phyloP scores from a whole-genome alignment of 140 eudicot genomes.

The Oenanthe javanica region DNA sequence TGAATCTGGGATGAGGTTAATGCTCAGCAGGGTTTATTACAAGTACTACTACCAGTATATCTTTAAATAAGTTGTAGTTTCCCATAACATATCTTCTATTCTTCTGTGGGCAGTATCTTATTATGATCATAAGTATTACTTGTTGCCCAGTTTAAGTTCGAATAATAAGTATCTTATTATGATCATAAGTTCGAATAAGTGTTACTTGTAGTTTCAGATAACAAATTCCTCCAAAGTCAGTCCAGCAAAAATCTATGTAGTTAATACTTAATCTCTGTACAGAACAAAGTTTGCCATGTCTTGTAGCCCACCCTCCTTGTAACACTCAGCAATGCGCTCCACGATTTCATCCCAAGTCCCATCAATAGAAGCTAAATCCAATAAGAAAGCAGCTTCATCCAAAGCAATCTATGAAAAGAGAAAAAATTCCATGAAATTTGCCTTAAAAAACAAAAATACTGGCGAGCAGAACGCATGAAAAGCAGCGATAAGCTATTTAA shows the following conservation, averaged over 20 bases:
- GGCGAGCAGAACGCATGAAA: neutral
- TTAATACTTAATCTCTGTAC: slow-evolving; percentile 37
- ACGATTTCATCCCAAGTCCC: slow-evolving; percentile 75
- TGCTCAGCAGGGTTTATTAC: too few relatives aligned
- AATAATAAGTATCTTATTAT: too few relatives aligned
- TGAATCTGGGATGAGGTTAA: too few relatives aligned
- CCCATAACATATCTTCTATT: too few relatives aligned
- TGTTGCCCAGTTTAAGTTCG: neutral
- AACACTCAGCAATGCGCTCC: slow-evolving; percentile 87
- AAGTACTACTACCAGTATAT: too few relatives aligned
- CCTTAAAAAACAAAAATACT: neutral
- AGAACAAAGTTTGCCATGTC: slow-evolving; percentile 75
- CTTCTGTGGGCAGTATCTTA: neutral
- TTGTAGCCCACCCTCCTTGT: slow-evolving; percentile 57
- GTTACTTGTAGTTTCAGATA: neutral
- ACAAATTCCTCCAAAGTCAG: neutral
- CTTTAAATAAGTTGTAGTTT: too few relatives aligned
- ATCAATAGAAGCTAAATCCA: slow-evolving; percentile 86
- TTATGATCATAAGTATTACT: neutral
- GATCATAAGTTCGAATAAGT: neutral
- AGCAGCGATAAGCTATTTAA: neutral
- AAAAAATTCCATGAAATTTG: neutral
- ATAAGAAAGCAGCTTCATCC: slow-evolving; percentile 91
- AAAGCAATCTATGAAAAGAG: slow-evolving; percentile 53
- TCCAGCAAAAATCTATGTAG: neutral